A percentile compares a stretch with the other conserved stretches of the same genome.
These are phyloP conservation scores for Aeminium ludgeri DNA, from an alignment of 495 filamentous ascomycete species.

Conservation along the genomic window DNA sequence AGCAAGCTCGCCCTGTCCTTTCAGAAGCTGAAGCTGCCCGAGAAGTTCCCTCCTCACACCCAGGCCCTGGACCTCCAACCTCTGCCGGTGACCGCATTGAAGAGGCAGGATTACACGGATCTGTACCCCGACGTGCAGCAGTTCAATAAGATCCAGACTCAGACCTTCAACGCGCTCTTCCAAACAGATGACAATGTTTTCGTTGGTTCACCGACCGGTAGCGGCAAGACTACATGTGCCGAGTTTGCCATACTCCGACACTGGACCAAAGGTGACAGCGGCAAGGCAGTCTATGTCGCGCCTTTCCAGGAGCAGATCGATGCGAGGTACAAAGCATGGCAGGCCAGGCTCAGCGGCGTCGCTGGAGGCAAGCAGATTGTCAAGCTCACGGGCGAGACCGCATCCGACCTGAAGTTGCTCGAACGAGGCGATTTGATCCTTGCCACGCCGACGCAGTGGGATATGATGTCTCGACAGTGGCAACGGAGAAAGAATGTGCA, in stretches of 20 bases:
- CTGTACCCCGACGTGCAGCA: conserved; percentile 73
- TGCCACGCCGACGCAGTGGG: conserved; percentile 88
- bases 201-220: conserved; percentile 75
- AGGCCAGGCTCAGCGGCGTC: conserved; percentile 51
- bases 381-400: conserved; percentile 87
- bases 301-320: conserved; percentile 94
- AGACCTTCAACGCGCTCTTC: conserved; percentile 86
- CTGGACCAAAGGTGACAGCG: conserved; percentile 54
- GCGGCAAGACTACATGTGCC: conserved; percentile 91
- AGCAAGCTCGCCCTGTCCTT: conserved; percentile 87
- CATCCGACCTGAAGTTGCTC: conserved; percentile 76
- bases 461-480: conserved; percentile 89
- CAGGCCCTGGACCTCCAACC: conserved; percentile 80
- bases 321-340: conserved; percentile 63
- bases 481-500: conserved; percentile 90
- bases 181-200: conserved; percentile 85
- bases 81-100: conserved; percentile 71
- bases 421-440: conserved; percentile 82
- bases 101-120: conserved; percentile 62
- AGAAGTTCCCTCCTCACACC: conserved; percentile 90
- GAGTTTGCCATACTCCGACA: conserved; percentile 83
- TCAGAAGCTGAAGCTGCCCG: conserved; percentile 81
- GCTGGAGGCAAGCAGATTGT: conserved; percentile 80
- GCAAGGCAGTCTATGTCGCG: conserved; percentile 83
- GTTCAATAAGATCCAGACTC: conserved; percentile 96